Evolutionary conservation across 768 basidiomycete genomes (phyloP).

Genomic region (Fomitopsis serialis): DNA sequence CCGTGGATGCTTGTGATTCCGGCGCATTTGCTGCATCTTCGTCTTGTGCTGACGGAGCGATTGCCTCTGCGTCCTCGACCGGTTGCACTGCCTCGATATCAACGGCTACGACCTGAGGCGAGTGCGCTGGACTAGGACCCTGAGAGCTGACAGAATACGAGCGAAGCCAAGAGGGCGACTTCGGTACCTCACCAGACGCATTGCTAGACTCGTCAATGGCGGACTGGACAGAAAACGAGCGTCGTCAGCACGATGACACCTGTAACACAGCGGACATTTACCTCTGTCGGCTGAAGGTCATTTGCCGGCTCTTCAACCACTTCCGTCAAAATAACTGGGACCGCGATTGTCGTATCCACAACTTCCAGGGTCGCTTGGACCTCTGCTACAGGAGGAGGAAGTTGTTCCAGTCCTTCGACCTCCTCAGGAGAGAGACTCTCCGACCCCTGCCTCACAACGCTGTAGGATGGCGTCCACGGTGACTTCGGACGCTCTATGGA

Average conservation of each 20-base stretch:
- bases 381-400: conserved; percentile 7
- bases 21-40: neutral
- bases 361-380: neutral
- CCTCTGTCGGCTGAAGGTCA: neutral
- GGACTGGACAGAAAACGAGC: neutral
- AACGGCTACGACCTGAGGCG: neutral
- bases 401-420: conserved; percentile 16
- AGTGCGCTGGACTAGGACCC: conserved; percentile 16
- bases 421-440: conserved; percentile 17
- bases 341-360: neutral
- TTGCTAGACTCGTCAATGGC: neutral
- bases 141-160: conserved; percentile 23
- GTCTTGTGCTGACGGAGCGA: neutral
- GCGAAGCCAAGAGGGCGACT: conserved; percentile 17
- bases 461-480: conserved; percentile 50
- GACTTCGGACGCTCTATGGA: conserved; percentile 39
- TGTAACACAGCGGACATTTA: neutral
- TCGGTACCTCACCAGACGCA: conserved; percentile 4
- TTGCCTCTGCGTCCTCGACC: neutral
- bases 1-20: neutral
- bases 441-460: conserved; percentile 39
- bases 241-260: neutral
- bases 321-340: conserved; percentile 1
- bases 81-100: neutral
- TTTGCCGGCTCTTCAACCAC: neutral